phyloP scores from a whole-genome alignment of 2,329 filamentous ascomycete genomes.

The Paraphaeosphaeria minitans region DNA sequence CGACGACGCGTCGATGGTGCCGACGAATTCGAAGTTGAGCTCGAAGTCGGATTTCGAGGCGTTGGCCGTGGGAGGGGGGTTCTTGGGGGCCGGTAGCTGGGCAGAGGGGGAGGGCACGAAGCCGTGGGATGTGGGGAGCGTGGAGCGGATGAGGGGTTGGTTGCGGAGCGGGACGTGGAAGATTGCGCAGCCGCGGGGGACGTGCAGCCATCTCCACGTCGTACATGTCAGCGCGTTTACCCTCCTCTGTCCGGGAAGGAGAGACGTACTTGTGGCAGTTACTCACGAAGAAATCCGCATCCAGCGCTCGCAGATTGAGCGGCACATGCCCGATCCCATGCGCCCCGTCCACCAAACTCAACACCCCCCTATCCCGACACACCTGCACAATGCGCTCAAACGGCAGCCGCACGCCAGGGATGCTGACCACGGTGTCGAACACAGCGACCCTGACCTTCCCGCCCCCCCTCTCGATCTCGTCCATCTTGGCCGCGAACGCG shows the following conservation, averaged over 20 bases:
- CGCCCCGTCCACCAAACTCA: constrained; percentile 82
- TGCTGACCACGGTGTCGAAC: constrained; percentile 80
- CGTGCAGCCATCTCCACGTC: constrained; percentile 72
- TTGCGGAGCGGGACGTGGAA: constrained; percentile 79
- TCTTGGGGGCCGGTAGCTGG: constrained; percentile 21
- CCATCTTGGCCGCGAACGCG: constrained; percentile 65
- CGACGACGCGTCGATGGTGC: constrained; percentile 73
- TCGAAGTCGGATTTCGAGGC: constrained; percentile 65
- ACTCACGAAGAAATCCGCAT: constrained; percentile 84
- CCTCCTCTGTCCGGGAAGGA: background rate
- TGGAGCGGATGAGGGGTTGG: constrained; percentile 74
- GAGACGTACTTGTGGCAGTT: constrained; percentile 62
- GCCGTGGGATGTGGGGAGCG: constrained; percentile 80
- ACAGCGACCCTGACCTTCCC: constrained; percentile 70
- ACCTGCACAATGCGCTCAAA: constrained; percentile 69
- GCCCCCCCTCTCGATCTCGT: constrained; percentile 58
- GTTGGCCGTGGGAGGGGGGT: constrained; percentile 16
- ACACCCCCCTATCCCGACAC: constrained; percentile 69
- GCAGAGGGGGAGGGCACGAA: constrained; percentile 61
- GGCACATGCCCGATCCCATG: constrained; percentile 82
- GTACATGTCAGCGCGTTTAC: too few species aligned
- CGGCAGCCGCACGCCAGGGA: constrained; percentile 79
- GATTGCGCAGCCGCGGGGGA: constrained; percentile 78
- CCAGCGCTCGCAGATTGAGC: constrained; percentile 67
- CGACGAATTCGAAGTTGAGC: constrained; percentile 74